Evolutionary conservation across 805 yeast genomes (phyloP).

Genomic region (Candida easanensis): DNA sequence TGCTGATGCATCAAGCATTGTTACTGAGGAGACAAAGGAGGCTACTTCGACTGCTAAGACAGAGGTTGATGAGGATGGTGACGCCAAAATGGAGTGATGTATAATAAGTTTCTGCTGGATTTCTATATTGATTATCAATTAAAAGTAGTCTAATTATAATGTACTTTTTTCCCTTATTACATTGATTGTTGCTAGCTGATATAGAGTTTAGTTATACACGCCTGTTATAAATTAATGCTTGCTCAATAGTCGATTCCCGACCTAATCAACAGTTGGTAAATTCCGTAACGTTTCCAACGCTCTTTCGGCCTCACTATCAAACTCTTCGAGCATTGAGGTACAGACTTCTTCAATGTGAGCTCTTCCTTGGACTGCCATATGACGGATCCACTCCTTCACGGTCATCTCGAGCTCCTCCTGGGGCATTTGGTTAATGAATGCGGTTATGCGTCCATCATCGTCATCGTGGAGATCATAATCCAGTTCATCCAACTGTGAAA

Average conservation of each 20-base stretch:
- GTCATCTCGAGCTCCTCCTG: conserved; percentile 66
- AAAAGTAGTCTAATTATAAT: too few relatives aligned
- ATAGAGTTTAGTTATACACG: too few relatives aligned
- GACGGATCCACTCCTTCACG: conserved; percentile 64
- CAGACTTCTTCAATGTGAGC: conserved; percentile 45
- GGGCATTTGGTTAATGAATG: conserved; percentile 67
- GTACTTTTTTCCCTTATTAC: too few relatives aligned
- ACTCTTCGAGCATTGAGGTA: conserved; percentile 43
- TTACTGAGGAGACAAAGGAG: conserved; percentile 16
- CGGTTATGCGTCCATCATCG: conserved; percentile 59
- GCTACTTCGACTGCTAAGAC: conserved; percentile 11
- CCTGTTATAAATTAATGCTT: too few relatives aligned
- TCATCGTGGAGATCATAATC: conserved; percentile 51
- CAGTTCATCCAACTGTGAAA: conserved; percentile 18
- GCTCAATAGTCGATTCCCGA: too few relatives aligned
- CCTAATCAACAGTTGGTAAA: conserved; percentile 31
- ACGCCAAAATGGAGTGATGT: conserved; percentile 28
- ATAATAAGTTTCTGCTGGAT: too few relatives aligned
- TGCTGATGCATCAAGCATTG: conserved; percentile 18
- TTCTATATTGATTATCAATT: too few relatives aligned
- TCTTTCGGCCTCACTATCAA: conserved; percentile 45
- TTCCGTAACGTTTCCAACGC: conserved; percentile 44
- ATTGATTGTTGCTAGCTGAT: too few relatives aligned
- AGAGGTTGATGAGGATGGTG: conserved; percentile 32
- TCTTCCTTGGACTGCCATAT: conserved; percentile 54